Conservation (phyloP, 495 filamentous ascomycete genomes). For the Haplographium delicatum region DNA sequence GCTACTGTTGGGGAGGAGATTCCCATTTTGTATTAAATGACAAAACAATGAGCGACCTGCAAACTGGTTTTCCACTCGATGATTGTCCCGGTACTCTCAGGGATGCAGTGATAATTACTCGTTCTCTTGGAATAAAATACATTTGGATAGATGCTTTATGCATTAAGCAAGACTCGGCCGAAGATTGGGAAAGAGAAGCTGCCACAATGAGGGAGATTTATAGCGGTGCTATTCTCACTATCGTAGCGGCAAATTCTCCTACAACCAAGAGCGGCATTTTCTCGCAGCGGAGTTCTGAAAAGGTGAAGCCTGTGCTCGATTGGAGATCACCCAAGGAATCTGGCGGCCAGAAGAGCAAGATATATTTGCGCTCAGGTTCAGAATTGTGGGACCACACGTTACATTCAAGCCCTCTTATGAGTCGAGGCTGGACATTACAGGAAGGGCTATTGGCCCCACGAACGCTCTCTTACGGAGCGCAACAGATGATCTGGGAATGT, state of each 20-base stretch:
- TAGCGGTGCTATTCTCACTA: conserved; percentile 23
- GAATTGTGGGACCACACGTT: conserved; percentile 25
- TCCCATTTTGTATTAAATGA: conserved; percentile 19
- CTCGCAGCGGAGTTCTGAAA: conserved; percentile 10
- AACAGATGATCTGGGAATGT: conserved; percentile 26
- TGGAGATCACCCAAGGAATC: conserved; percentile 11
- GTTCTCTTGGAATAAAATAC: conserved; percentile 27
- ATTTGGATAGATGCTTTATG: conserved; percentile 37
- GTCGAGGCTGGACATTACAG: conserved; percentile 29
- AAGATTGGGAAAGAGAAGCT: conserved; percentile 29
- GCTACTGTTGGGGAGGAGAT: conserved; percentile 27
- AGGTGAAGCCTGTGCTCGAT: conserved; percentile 13
- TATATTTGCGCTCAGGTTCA: conserved; percentile 21
- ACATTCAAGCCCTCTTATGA: conserved; percentile 23
- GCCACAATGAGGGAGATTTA: conserved; percentile 29
- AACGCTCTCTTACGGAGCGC: conserved; percentile 26
- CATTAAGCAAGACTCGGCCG: conserved; percentile 25
- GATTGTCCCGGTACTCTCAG: conserved; percentile 25
- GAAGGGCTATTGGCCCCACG: conserved; percentile 27
- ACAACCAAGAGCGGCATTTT: conserved; percentile 26
- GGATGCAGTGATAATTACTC: conserved; percentile 27
- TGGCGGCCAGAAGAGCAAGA: conserved; percentile 1
- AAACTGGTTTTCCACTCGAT: conserved; percentile 17
- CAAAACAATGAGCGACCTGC: conserved; percentile 12
- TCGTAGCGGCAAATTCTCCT: conserved; percentile 28